Evolutionary conservation across 345 rosid genomes (phyloP), one percentile per base, ranked within the genome.

Genomic region (Boechera retrofracta): DNA sequence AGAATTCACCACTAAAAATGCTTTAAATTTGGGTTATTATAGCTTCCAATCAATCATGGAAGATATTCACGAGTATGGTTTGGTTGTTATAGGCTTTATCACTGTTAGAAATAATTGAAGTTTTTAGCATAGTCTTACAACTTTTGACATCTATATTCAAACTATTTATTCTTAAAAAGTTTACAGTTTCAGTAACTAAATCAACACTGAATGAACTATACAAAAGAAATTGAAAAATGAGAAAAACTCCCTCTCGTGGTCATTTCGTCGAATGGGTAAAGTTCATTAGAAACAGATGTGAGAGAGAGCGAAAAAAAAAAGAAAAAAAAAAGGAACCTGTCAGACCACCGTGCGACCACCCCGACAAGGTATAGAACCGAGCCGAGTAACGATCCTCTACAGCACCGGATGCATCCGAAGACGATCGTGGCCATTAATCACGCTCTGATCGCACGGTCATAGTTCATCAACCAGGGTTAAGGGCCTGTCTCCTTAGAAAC

Each of bases 301-400:
- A 47, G 21, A 2, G 9, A 39, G 6, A 41, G 12, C 0, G 13
- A 28, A 2, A 28, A 3, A 0, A 13, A 41, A 10, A 4, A 13
- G 2, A 5, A 41, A 41, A 4, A 13, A 6, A 0, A 1, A 2
- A 7, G 7, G 28, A 2, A 35, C 64, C 42, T 59, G 64, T 59
- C 64, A 59, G 45, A 59, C 64, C 64, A 9, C 64, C 45, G 45
- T 38, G 31, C 21, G 11, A 57, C 39, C 62, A 31, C 62, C 21
- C 39, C 39, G 11, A 6, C 38, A 57, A 32, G 62, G 62, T 6
- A 32, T 6, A 32, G 16, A 29, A 31, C 62, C 62, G 2, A 31
- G 39, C 39, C 39, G 39, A 31, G 39, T 57, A 57, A 57, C 62
- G 62, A 57, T 57, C 62, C 62, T 57, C 62, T 57, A 57, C 62